Conservation (phyloP, 176 grass and related monocot genomes). For the Metroxylon sagu region DNA sequence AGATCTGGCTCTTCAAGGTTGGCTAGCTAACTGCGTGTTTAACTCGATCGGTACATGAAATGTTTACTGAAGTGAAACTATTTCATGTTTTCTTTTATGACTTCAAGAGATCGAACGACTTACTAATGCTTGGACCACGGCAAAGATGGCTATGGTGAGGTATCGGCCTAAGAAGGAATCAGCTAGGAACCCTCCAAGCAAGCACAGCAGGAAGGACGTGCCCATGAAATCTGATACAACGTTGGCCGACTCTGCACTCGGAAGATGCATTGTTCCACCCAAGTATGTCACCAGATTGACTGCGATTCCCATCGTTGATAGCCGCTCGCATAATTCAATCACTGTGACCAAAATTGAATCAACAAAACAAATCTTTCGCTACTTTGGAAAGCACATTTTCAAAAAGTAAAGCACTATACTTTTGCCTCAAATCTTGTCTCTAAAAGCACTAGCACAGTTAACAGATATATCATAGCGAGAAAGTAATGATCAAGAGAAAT, state of each 20-base stretch:
- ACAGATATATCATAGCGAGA: too few relatives aligned
- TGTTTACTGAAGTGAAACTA: too few relatives aligned
- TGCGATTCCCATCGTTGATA: constrained; percentile 87
- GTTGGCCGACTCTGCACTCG: constrained; percentile 67
- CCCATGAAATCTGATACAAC: constrained; percentile 90
- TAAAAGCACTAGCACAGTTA: too few relatives aligned
- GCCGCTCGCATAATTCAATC: constrained; percentile 80
- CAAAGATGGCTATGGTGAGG: constrained; percentile 81
- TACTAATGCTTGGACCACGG: constrained; percentile 59
- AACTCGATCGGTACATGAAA: too few relatives aligned
- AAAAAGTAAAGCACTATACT: too few relatives aligned
- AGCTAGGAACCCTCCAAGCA: constrained; percentile 80
- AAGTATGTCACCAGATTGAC: constrained; percentile 85
- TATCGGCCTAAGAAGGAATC: constrained; percentile 85
- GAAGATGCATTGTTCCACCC: constrained; percentile 68
- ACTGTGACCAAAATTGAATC: constrained; percentile 7
- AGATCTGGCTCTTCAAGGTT: too few relatives aligned
- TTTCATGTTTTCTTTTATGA: too few relatives aligned
- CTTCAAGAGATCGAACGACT: neutral
- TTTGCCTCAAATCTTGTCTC: too few relatives aligned
- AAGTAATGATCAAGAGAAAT: too few relatives aligned
- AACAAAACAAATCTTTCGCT: too few relatives aligned
- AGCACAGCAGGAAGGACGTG: constrained; percentile 83
- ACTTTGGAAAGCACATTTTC: too few relatives aligned
- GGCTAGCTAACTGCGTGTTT: too few relatives aligned